Base-by-base conservation (phyloP, 208 protist genomes). In the Trypanosoma conorhini region DNA sequence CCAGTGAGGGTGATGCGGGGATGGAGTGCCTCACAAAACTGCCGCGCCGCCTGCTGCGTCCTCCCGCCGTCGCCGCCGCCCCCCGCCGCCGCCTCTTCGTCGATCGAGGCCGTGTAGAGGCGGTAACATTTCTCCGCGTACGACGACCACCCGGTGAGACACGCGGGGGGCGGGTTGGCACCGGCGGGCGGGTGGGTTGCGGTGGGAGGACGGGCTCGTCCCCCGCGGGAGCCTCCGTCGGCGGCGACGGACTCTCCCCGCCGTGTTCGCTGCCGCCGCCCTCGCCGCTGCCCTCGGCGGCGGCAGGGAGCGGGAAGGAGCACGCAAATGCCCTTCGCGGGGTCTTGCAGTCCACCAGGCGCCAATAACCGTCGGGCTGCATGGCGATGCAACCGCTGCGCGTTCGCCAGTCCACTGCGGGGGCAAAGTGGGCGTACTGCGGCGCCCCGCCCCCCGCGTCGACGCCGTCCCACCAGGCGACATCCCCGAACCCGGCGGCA, bases 331-430 rank as follows among this genome's bases (percentile, higher is more conserved):
- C 72, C 55, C 67, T 59, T 19, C 70, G 48, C 15, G 75, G 58
- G n/a, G n/a, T 33, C 15, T 50, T 22, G 33, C 81, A 82, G 54
- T 62, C 42, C 54, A 89, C 70, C 28, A 82, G 44, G 26, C n/a
- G 12, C 86, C 86, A 92, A 50, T 61, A 30, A 0, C 83, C 83
- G 61, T 73, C 65, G 1, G 44, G 61, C 35, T 70, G 72, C 83
- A 89, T 83, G 19, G 67, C 82, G 26, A 92, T 80, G 40, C 79
- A 78, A 7, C 77, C 79, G n/a, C 74, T 72, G 62, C 72, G 70
- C 42, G 60, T 55, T 61, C 67, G 31, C 82, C 82, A 85, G 57
- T 70, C 50, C 30, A 52, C 70, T 33, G 63, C 66, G 1, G 46
- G 51, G 21, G 70, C 74, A 56, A 86, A 89, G 69, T 86, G 83